Evolutionary conservation across 495 filamentous ascomycete species (phyloP).

Genomic region (Aspergillus biplanus): DNA sequence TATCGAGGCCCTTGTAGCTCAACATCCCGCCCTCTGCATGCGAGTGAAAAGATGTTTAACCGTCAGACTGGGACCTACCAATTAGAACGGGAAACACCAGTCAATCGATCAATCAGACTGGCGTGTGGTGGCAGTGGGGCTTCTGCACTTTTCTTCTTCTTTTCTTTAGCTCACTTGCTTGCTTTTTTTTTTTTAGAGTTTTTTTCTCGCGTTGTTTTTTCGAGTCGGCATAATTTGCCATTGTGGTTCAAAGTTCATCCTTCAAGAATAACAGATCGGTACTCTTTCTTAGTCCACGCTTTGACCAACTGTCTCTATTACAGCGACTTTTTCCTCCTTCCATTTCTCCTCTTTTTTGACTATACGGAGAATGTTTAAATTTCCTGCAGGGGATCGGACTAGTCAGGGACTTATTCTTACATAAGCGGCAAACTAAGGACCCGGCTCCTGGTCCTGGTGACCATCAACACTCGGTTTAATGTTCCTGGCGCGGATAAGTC

Average conservation of each 20-base stretch:
- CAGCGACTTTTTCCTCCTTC: not conserved
- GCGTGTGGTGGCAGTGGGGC: constrained; percentile 1
- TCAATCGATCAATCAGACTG: constrained; percentile 20
- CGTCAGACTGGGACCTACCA: constrained; percentile 16
- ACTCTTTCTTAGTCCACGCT: not conserved
- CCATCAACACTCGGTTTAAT: constrained; percentile 12
- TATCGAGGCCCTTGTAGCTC: not conserved
- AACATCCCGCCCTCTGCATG: not conserved
- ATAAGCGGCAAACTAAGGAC: not conserved
- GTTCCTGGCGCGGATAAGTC: constrained; percentile 15
- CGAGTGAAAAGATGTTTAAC: constrained; percentile 16
- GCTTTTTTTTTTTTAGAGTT: not conserved
- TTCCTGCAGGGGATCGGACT: not conserved
- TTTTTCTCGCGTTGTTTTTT: not conserved
- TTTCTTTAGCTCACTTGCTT: not conserved
- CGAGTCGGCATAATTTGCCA: not conserved
- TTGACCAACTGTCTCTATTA: not conserved
- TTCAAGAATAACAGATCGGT: not conserved
- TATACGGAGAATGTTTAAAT: too few relatives aligned
- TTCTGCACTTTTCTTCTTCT: constrained; percentile 2
- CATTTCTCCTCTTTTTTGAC: not conserved
- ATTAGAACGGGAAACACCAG: constrained; percentile 14
- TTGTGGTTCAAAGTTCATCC: not conserved
- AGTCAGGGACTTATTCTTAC: not conserved
- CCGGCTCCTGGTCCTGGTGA: not conserved